phyloP scores from a whole-genome alignment of 306 rosid species.

The Comarum palustre region DNA sequence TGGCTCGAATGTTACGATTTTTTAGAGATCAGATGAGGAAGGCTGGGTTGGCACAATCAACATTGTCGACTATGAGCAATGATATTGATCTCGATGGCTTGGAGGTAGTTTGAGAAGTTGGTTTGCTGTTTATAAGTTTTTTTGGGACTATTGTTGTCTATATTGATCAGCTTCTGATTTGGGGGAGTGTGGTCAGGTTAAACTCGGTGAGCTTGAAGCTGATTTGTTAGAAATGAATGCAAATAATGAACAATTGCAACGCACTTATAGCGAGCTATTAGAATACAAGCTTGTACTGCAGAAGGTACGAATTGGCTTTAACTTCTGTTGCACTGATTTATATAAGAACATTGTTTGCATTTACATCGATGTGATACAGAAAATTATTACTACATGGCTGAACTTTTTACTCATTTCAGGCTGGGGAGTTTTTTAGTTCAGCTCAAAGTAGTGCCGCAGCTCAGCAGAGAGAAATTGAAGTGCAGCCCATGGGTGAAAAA shows the following conservation, averaged over 20 bases:
- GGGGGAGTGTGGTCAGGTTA: conserved; percentile 38
- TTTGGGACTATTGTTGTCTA: conserved; percentile 2
- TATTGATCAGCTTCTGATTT: conserved; percentile 13
- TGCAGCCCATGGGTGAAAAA: conserved; percentile 43
- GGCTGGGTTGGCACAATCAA: conserved; percentile 49
- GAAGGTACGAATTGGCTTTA: conserved; percentile 48
- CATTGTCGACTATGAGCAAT: conserved; percentile 24
- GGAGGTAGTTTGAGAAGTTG: conserved; percentile 55
- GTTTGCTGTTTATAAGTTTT: background rate
- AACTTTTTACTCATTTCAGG: conserved; percentile 42
- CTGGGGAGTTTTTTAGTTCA: conserved; percentile 61
- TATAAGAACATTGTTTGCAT: background rate
- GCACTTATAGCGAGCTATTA: conserved; percentile 53
- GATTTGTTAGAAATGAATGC: conserved; percentile 65
- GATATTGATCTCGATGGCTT: conserved; percentile 52
- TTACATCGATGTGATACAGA: background rate
- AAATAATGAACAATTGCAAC: conserved; percentile 70
- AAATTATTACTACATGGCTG: background rate
- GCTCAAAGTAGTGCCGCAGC: conserved; percentile 58
- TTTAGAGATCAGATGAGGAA: conserved; percentile 72
- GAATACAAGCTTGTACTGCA: conserved; percentile 77
- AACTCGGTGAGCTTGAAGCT: conserved; percentile 72
- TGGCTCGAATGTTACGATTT: conserved; percentile 68
- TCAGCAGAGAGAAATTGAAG: conserved; percentile 52
- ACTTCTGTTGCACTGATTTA: conserved; percentile 2